Evolutionary conservation across 352 stramenopile species (phyloP).

Genomic region (Phytophthora hibernalis): DNA sequence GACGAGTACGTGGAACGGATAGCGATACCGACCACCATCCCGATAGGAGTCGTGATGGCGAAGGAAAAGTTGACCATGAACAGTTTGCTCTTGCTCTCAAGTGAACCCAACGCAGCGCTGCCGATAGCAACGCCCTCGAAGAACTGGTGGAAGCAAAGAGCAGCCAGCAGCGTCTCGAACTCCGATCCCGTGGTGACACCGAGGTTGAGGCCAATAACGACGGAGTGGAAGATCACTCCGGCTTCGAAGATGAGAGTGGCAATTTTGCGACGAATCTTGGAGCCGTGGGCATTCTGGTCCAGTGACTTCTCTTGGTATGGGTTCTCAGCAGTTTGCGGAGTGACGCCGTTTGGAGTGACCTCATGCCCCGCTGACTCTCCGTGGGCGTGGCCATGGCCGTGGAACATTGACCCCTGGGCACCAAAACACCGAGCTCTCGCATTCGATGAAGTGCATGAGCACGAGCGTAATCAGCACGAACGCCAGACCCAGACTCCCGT

Average conservation of each 20-base stretch:
- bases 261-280: slow-evolving; percentile 46
- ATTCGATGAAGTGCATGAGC: slow-evolving; percentile 74
- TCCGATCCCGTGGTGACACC: slow-evolving; percentile 52
- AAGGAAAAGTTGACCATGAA: slow-evolving; percentile 61
- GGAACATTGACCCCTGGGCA: slow-evolving; percentile 27
- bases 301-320: slow-evolving; percentile 26
- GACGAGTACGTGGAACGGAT: slow-evolving; percentile 60
- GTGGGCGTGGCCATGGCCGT: slow-evolving; percentile 47
- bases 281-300: slow-evolving; percentile 6
- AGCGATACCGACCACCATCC: slow-evolving; percentile 62
- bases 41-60: slow-evolving; percentile 60
- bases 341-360: slow-evolving; percentile 23
- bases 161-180: slow-evolving; percentile 69
- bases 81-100: slow-evolving; percentile 50
- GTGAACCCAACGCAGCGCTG: slow-evolving; percentile 45
- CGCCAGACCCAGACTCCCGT: slow-evolving; percentile 57
- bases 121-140: slow-evolving; percentile 75
- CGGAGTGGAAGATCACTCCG: slow-evolving; percentile 68
- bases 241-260: slow-evolving; percentile 60
- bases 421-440: slow-evolving; percentile 65
- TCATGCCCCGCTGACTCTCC: slow-evolving; percentile 14
- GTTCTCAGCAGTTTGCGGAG: slow-evolving; percentile 24
- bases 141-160: slow-evolving; percentile 82
- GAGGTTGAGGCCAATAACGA: slow-evolving; percentile 74
- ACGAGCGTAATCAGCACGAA: slow-evolving; percentile 68